Evolutionary conservation across 768 basidiomycete genomes (phyloP).

Genomic region (Hebeloma cylindrosporum): DNA sequence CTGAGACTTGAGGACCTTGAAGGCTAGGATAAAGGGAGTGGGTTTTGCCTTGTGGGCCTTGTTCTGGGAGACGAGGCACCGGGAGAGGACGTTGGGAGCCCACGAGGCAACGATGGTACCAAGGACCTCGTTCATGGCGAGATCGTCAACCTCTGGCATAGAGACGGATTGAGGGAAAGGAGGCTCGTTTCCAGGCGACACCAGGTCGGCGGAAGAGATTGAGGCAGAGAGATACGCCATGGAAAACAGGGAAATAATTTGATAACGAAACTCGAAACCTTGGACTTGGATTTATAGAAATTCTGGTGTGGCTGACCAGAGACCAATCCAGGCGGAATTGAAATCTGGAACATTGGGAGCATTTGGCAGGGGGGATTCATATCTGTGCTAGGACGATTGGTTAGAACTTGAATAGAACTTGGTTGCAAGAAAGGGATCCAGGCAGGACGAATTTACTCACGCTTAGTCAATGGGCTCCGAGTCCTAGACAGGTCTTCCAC

Average conservation of each 20-base stretch:
- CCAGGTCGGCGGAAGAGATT: not conserved
- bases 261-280: no score
- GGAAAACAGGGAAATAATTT: no score
- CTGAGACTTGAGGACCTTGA: constrained; percentile 17
- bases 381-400: no score
- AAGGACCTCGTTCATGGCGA: constrained; percentile 11
- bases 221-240: not conserved
- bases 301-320: no score
- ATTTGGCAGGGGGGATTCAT: no score
- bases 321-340: no score
- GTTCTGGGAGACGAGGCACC: constrained; percentile 14
- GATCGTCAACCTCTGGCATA: constrained; percentile 12
- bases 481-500: constrained; percentile 5
- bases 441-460: no score
- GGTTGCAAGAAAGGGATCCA: no score
- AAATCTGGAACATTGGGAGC: no score
- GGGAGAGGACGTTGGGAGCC: constrained; percentile 11
- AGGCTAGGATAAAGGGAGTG: constrained; percentile 10
- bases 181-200: not conserved
- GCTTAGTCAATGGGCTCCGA: not conserved
- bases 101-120: constrained; percentile 17
- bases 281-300: constrained; percentile 10
- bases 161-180: constrained; percentile 11
- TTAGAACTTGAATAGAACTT: no score
- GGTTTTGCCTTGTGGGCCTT: constrained; percentile 2